Evolutionary conservation across 2,329 filamentous ascomycete species (phyloP).

Genomic region (Apiospora phragmitis): DNA sequence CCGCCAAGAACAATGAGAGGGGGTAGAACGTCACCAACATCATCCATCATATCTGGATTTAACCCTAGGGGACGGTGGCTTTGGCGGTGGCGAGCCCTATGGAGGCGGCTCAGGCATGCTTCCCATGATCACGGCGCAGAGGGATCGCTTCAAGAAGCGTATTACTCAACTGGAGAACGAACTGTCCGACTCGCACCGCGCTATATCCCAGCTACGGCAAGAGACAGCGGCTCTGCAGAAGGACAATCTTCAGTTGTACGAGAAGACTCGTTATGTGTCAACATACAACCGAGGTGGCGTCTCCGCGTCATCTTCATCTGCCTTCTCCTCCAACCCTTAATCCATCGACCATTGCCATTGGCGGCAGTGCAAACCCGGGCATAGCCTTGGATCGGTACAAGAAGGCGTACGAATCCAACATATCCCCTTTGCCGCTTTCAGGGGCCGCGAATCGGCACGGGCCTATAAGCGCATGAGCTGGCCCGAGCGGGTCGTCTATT

Average conservation of each 20-base stretch:
- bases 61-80: conserved; percentile 61
- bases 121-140: conserved; percentile 97
- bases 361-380: conserved; percentile 58
- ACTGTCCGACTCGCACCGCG: conserved; percentile 78
- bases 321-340: conserved; percentile 68
- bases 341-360: conserved; percentile 66
- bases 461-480: conserved; percentile 93
- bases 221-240: conserved; percentile 92
- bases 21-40: conserved; percentile 80
- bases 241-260: conserved; percentile 93
- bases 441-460: conserved; percentile 86
- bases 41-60: conserved; percentile 97
- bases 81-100: conserved; percentile 51
- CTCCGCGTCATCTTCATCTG: conserved; percentile 64
- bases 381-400: conserved; percentile 81
- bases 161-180: conserved; percentile 90
- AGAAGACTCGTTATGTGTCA: conserved; percentile 95
- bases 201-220: conserved; percentile 81
- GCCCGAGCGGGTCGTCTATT: conserved; percentile 87
- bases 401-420: conserved; percentile 89
- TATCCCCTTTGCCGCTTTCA: conserved; percentile 96
- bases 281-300: conserved; percentile 78
- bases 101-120: conserved; percentile 84
- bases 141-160: conserved; percentile 96
- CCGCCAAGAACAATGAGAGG: conserved; percentile 58